These are phyloP conservation scores for Aspergillus flavus DNA, from an alignment of 2,329 filamentous ascomycete species.

Conservation along the genomic window DNA sequence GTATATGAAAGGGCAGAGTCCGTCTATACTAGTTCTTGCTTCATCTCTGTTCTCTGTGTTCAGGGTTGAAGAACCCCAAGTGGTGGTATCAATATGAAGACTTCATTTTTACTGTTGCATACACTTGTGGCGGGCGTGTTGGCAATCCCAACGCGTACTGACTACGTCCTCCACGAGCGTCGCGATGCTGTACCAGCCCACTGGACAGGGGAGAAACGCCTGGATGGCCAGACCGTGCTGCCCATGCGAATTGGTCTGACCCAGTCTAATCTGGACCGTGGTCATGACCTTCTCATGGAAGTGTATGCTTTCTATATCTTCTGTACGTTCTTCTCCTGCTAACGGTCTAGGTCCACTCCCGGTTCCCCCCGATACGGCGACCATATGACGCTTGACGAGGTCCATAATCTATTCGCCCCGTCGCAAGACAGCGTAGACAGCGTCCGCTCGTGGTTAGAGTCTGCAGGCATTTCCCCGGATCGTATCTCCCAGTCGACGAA, in stretches of 20 bases:
- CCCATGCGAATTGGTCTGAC: conserved; percentile 51
- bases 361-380: conserved; percentile 45
- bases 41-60: not conserved
- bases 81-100: conserved; percentile 22
- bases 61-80: not conserved
- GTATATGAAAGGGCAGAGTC: not conserved
- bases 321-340: not conserved
- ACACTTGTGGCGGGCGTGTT: conserved; percentile 19
- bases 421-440: conserved; percentile 51
- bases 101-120: conserved; percentile 26
- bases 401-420: conserved; percentile 48
- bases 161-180: conserved; percentile 36
- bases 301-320: conserved; percentile 31
- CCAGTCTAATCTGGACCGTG: conserved; percentile 49
- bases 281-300: conserved; percentile 48
- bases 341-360: conserved; percentile 39
- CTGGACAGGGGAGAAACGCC: conserved; percentile 31
- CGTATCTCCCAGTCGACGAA: conserved; percentile 55
- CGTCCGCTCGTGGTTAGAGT: conserved; percentile 57
- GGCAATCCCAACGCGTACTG: conserved; percentile 25
- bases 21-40: not conserved
- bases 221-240: conserved; percentile 39
- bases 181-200: conserved; percentile 28
- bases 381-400: conserved; percentile 46
- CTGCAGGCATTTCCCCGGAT: conserved; percentile 53